Evolutionary conservation across 495 filamentous ascomycete species (phyloP).

Genomic region (Annulohypoxylon nitens): DNA sequence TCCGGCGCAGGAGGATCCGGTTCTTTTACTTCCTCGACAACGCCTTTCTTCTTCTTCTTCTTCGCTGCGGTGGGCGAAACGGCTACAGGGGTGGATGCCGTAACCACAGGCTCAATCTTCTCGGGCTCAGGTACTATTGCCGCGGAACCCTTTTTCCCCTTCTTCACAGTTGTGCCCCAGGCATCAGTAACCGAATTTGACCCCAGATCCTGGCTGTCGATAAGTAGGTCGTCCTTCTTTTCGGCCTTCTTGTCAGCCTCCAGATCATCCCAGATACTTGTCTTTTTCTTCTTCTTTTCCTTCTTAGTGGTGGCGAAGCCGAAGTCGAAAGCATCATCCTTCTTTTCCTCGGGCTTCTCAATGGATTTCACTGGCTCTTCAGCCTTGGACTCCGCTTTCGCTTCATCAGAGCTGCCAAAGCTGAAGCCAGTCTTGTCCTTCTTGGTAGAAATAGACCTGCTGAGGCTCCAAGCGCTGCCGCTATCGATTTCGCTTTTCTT

Average conservation of each 20-base stretch:
- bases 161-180: conserved; percentile 46
- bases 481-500: conserved; percentile 38
- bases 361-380: conserved; percentile 35
- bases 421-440: conserved; percentile 53
- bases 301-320: conserved; percentile 53
- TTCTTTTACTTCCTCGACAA: conserved; percentile 43
- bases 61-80: conserved; percentile 52
- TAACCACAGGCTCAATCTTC: conserved; percentile 51
- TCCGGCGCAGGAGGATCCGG: conserved; percentile 36
- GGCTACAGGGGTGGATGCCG: conserved; percentile 53
- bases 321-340: conserved; percentile 52
- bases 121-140: conserved; percentile 50
- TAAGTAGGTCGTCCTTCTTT: conserved; percentile 46
- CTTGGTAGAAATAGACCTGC: conserved; percentile 60
- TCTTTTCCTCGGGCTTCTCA: conserved; percentile 45
- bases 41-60: conserved; percentile 46
- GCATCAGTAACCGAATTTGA: conserved; percentile 41
- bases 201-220: conserved; percentile 35
- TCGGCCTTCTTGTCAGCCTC: conserved; percentile 50
- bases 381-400: conserved; percentile 45
- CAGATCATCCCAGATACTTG: conserved; percentile 44
- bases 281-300: conserved; percentile 57
- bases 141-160: conserved; percentile 47
- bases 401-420: conserved; percentile 57
- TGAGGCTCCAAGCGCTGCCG: conserved; percentile 57